Percentiles rank a stretch among this genome's conserved stretches.
These are phyloP conservation scores for Tolypocladium ophioglossoides DNA, from an alignment of 2,329 filamentous ascomycete species.

Conservation along the genomic window DNA sequence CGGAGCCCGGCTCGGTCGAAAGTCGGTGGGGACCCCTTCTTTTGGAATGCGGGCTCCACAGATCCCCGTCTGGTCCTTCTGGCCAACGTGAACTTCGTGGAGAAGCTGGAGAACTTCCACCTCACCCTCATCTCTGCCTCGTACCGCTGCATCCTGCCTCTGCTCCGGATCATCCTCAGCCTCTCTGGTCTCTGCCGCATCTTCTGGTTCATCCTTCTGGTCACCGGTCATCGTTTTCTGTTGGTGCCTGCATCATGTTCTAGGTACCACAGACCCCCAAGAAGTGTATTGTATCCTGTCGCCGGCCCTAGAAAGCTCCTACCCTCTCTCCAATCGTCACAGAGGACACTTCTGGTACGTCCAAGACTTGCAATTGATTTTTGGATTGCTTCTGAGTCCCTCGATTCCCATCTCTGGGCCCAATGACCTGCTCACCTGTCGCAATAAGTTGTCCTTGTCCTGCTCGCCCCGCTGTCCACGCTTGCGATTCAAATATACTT, in stretches of 20 bases:
- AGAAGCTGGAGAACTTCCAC: conserved; percentile 29
- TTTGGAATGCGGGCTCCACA: not conserved
- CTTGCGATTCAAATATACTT: not conserved
- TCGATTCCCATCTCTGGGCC: not conserved
- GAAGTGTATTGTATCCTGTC: not conserved
- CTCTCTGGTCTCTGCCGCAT: conserved; percentile 20
- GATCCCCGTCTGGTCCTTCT: conserved; percentile 11
- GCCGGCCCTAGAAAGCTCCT: not conserved
- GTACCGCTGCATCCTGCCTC: conserved; percentile 13
- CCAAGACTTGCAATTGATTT: not conserved
- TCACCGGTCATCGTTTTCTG: conserved; percentile 25
- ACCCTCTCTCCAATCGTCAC: not conserved
- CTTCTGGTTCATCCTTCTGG: conserved; percentile 30
- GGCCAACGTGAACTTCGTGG: conserved; percentile 13
- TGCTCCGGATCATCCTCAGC: conserved; percentile 13
- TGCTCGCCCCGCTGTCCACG: not conserved
- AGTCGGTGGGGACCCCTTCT: not conserved
- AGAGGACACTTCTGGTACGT: not conserved
- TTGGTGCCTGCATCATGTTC: conserved; percentile 27
- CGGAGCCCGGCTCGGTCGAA: too few species aligned
- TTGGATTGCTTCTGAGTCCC: too few species aligned
- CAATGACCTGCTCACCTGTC: not conserved
- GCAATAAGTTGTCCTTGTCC: not conserved
- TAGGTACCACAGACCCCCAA: conserved; percentile 20
- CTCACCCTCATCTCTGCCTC: conserved; percentile 24